Evolutionary conservation across 257 asterid species (phyloP).

Genomic region (Solanum commersonii): DNA sequence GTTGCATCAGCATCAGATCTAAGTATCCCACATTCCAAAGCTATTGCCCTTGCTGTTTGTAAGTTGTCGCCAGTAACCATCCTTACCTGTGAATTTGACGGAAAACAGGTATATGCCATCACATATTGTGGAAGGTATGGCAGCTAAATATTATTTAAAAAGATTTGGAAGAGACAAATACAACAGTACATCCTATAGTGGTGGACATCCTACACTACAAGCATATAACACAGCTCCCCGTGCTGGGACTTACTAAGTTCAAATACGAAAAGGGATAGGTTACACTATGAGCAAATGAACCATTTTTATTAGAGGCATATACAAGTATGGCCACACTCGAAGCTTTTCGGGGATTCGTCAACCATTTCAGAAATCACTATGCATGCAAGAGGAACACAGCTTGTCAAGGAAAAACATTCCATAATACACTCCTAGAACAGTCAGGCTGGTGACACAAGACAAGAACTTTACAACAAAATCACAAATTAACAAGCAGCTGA

Average conservation of each 20-base stretch:
- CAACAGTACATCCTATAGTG: not conserved
- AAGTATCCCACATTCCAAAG: conserved; percentile 90
- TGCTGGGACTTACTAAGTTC: not conserved
- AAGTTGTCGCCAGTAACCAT: conserved; percentile 98
- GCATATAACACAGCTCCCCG: not conserved
- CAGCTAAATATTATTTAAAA: not conserved
- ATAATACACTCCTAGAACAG: not conserved
- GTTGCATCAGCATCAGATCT: conserved; percentile 59
- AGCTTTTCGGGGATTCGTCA: not conserved
- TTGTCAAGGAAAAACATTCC: not conserved
- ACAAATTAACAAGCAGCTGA: not conserved
- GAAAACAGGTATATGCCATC: not conserved
- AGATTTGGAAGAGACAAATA: not conserved
- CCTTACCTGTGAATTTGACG: conserved; percentile 48
- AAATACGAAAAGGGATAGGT: not conserved
- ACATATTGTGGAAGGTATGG: not conserved
- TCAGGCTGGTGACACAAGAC: not conserved
- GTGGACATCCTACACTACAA: not conserved
- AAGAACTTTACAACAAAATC: not conserved
- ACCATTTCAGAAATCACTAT: not conserved
- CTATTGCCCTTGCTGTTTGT: conserved; percentile 90
- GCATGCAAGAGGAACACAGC: not conserved
- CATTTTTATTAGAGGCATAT: not conserved
- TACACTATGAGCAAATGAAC: not conserved
- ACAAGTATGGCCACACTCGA: not conserved